Evolutionary conservation across 2,329 filamentous ascomycete species (phyloP).

Genomic region (Phialophora chinensis): DNA sequence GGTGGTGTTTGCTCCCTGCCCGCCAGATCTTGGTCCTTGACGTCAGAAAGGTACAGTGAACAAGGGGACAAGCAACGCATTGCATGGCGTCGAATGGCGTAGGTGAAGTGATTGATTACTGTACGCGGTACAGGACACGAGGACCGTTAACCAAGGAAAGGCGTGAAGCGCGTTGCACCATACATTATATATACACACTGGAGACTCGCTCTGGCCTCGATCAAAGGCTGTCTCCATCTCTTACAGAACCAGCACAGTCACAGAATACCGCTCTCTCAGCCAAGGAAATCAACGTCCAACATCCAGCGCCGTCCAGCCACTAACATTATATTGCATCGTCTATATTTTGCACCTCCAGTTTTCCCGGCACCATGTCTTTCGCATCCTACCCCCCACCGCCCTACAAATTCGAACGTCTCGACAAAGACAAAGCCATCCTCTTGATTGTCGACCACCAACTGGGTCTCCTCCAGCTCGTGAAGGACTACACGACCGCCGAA

Average conservation of each 20-base stretch:
- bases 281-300: not conserved
- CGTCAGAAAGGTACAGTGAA: slow-evolving; percentile 1
- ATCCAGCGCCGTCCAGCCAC: not conserved
- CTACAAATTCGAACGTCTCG: slow-evolving; percentile 35
- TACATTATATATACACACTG: not conserved
- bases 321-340: not conserved
- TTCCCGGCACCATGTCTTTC: slow-evolving; percentile 2
- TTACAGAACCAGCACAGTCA: not conserved
- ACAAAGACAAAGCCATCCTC: slow-evolving; percentile 37
- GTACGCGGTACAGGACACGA: not conserved
- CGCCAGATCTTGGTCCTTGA: not conserved
- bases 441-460: slow-evolving; percentile 45
- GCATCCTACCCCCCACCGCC: slow-evolving; percentile 11
- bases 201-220: not conserved
- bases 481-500: slow-evolving; percentile 69
- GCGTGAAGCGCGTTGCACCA: not conserved
- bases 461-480: slow-evolving; percentile 54
- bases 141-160: not conserved
- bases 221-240: not conserved
- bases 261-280: not conserved
- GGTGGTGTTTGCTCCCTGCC: not conserved
- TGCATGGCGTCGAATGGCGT: not conserved
- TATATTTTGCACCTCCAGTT: not conserved
- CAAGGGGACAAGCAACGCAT: not conserved
- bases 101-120: slow-evolving; percentile 1